Evolutionary conservation across 208 protist genomes (phyloP).

Genomic region (Trypanosoma grayi): DNA sequence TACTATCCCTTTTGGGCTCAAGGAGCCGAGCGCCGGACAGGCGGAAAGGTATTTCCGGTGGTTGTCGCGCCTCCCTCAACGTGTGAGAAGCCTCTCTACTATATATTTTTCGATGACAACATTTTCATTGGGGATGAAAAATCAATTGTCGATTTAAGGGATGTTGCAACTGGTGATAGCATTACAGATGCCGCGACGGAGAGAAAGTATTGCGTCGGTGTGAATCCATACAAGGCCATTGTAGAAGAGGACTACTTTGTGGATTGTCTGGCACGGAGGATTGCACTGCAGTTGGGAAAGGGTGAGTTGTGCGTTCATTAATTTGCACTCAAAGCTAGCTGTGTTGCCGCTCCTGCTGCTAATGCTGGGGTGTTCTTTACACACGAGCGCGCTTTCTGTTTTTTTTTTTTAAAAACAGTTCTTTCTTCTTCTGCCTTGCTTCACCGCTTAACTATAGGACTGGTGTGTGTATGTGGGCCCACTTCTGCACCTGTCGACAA

Average conservation of each 20-base stretch:
- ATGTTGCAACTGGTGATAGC: constrained; percentile 36
- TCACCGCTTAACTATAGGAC: no score
- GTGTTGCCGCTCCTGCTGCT: no score
- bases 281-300: constrained; percentile 38
- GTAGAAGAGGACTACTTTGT: constrained; percentile 83
- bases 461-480: neutral
- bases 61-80: neutral
- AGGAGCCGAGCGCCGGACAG: constrained; percentile 61
- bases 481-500: constrained; percentile 1
- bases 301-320: neutral
- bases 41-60: constrained; percentile 84
- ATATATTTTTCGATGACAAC: constrained; percentile 91
- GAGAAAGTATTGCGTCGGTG: constrained; percentile 62
- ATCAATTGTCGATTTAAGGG: constrained; percentile 87
- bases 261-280: constrained; percentile 41
- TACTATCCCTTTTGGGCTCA: constrained; percentile 90
- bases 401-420: neutral
- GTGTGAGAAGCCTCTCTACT: constrained; percentile 36
- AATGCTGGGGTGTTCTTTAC: no score
- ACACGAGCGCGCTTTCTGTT: neutral
- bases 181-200: constrained; percentile 49
- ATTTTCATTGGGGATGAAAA: constrained; percentile 78
- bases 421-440: neutral
- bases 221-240: constrained; percentile 85
- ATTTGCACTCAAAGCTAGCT: no score